Conservation (phyloP, 1,284 basidiomycete species). For the Fomes fomentarius region DNA sequence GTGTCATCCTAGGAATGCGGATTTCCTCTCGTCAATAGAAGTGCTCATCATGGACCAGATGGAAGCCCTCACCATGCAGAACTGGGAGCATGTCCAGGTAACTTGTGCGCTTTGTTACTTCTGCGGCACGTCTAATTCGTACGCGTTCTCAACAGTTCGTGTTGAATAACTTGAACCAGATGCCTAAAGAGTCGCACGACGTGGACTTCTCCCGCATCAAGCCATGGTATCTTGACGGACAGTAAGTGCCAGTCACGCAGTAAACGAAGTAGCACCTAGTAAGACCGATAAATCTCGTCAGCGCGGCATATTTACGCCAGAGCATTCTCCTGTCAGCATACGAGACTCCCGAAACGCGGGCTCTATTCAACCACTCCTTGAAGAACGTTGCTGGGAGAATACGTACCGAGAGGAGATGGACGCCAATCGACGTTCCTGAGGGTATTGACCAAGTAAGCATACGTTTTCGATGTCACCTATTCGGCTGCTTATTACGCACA, state of each 20-base stretch:
- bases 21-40: conserved; percentile 95
- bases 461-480: not conserved
- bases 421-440: conserved; percentile 74
- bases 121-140: not conserved
- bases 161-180: conserved; percentile 80
- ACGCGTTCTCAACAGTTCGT: conserved; percentile 66
- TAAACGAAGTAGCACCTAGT: not conserved
- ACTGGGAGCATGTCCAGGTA: conserved; percentile 97
- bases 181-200: conserved; percentile 92
- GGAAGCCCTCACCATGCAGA: conserved; percentile 96
- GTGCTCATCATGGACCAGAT: conserved; percentile 92
- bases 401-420: conserved; percentile 67
- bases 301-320: conserved; percentile 85
- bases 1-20: conserved; percentile 60
- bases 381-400: conserved; percentile 88
- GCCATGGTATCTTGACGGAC: conserved; percentile 95
- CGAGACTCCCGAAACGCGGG: conserved; percentile 88
- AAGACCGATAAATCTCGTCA: conserved; percentile 31
- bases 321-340: conserved; percentile 88
- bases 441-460: conserved; percentile 77
- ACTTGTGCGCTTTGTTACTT: conserved; percentile 16
- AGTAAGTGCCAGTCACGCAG: conserved; percentile 54
- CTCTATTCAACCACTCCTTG: conserved; percentile 74
- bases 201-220: conserved; percentile 97
- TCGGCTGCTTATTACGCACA: not conserved